Evolutionary conservation across 1,284 basidiomycete species (phyloP), one percentile per base, ranked within the genome.

Genomic region (Malassezia equina): DNA sequence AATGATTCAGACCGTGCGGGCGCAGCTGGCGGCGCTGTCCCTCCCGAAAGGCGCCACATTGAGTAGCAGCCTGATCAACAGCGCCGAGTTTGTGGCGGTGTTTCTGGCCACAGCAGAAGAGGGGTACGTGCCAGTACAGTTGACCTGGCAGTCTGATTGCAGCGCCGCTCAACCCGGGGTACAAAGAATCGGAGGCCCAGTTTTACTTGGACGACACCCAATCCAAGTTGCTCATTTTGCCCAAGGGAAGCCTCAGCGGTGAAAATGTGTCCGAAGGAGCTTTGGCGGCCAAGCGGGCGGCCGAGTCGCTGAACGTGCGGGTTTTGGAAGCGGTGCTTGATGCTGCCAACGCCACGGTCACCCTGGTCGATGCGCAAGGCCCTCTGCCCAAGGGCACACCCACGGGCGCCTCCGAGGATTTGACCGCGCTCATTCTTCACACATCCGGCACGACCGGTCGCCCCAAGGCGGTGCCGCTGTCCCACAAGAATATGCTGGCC

Each of bases 371-470:
- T 6, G 53, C 52, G 4, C 53, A 65, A 41, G 69, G 65, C 3
- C 56, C 53, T 21, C 46, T 67, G 11, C 41, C 46, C 15, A 27
- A 36, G 1, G 44, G 27, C 4, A 48, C 48, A 17, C 47, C 64
- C 17, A 48, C 52, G 15, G 54, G 58, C 51, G 65, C 69, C 7
- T 43, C 55, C 7, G 58, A 62, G 12, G 58, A 69, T 0, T 63
- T 69, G 40, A 63, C 64, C 23, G 80, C 81, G 3, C 76, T 84
- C 7, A 80, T 84, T 12, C 75, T 84, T 21, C 76, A 76, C 59
- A 75, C 81, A 9, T 81, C 79, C 31, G 83, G 83, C 1, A 84
- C 83, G n/a, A 84, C 82, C 25, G 83, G 83, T 3, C 60, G 71
- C 39, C 77, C 77, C 19, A 78, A 78, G 60, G 77, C 74, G 57